phyloP scores from a whole-genome alignment of 495 filamentous ascomycete genomes.

The Neurospora intermedia region DNA sequence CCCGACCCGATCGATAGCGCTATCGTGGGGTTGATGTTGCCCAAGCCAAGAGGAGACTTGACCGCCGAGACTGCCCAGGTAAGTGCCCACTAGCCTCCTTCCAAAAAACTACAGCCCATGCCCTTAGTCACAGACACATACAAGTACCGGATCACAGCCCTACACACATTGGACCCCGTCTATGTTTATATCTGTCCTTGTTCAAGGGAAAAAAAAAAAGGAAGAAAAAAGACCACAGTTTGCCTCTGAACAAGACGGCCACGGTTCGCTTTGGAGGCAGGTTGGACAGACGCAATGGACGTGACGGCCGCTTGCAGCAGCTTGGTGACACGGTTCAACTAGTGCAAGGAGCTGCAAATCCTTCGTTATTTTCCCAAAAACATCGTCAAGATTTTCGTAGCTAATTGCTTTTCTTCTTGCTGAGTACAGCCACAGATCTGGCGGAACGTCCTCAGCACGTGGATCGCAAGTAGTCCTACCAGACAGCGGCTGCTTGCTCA shows the following conservation, averaged over 20 bases:
- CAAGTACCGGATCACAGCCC: not conserved
- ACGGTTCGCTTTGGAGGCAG: not conserved
- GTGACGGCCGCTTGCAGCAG: not conserved
- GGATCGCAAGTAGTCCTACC: constrained; percentile 13
- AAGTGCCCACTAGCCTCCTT: not conserved
- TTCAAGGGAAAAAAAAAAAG: not conserved
- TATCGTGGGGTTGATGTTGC: not conserved
- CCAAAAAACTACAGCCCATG: not conserved
- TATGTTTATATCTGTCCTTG: not conserved
- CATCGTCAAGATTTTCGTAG: not conserved
- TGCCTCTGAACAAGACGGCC: not conserved
- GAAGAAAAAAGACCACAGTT: not conserved
- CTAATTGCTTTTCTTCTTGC: not conserved
- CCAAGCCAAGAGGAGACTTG: not conserved
- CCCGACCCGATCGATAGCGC: not conserved
- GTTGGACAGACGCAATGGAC: not conserved
- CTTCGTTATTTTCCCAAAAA: not conserved
- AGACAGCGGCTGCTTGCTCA: constrained; percentile 6
- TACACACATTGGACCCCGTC: not conserved
- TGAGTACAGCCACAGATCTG: constrained; percentile 8
- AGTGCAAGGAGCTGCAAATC: not conserved
- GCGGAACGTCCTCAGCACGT: constrained; percentile 13
- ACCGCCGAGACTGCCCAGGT: not conserved
- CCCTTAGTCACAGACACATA: not conserved
- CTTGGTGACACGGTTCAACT: not conserved